Evolutionary conservation across 2,329 filamentous ascomycete species (phyloP).

Genomic region (Ophiostoma himal-ulmi): DNA sequence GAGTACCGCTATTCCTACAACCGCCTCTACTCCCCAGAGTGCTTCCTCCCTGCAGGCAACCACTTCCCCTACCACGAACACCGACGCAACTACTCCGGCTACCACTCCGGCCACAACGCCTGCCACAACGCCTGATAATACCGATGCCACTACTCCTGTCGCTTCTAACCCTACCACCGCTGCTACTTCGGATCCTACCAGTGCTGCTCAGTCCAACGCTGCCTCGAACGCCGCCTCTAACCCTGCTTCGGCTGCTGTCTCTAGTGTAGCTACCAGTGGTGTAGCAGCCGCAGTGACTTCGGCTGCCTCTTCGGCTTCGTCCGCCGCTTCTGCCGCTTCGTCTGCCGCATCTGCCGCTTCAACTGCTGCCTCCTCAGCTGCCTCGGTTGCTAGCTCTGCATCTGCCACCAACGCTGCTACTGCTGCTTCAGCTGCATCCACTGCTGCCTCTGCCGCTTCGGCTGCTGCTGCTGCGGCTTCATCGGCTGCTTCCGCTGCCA

Average conservation of each 20-base stretch:
- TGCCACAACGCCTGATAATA: neutral
- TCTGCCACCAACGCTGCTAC: neutral
- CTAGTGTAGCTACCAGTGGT: neutral
- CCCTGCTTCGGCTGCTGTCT: neutral
- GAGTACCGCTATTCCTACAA: neutral
- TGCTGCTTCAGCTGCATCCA: neutral
- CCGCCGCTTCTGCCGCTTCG: constrained; percentile 8
- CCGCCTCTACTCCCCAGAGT: constrained; percentile 3
- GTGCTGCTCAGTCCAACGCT: neutral
- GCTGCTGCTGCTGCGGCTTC: constrained; percentile 1
- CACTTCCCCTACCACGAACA: neutral
- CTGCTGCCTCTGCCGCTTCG: neutral
- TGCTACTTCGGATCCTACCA: neutral
- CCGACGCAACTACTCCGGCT: neutral
- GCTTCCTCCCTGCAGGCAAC: neutral
- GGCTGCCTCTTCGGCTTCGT: constrained; percentile 5
- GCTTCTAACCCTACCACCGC: neutral
- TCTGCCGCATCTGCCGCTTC: neutral
- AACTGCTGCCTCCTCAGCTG: neutral
- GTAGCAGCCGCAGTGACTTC: constrained; percentile 1
- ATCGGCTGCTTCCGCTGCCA: constrained; percentile 19
- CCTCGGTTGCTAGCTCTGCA: neutral
- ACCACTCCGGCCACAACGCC: neutral
- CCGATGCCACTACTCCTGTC: neutral
- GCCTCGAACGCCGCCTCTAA: neutral